Conservation (phyloP, 352 stramenopile genomes). For the Phytopythium mirpurense region DNA sequence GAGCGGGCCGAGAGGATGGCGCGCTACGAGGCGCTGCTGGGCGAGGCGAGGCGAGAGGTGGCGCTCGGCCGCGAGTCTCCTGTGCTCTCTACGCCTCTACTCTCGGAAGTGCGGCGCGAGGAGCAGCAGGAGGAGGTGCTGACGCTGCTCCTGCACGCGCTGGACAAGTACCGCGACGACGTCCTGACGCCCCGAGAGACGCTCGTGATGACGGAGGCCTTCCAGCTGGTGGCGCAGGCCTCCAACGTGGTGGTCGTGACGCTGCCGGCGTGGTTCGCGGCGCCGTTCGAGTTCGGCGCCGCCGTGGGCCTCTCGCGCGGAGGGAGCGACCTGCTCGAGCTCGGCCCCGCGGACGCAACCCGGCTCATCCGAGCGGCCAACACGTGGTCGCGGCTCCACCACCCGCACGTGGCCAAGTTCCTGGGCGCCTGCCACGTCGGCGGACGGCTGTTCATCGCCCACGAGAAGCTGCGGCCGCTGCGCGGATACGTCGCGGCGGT, state of each 20-base stretch:
- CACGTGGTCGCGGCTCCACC: not conserved
- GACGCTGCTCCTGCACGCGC: not conserved
- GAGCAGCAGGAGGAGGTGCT: conserved; percentile 2
- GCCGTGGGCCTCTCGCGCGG: not conserved
- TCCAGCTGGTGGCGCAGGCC: not conserved
- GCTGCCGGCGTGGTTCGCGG: not conserved
- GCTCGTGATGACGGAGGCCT: not conserved
- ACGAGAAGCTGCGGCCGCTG: conserved; percentile 3
- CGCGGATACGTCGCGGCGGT: not conserved
- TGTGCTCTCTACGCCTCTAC: not conserved
- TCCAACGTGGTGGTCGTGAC: not conserved
- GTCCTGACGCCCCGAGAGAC: not conserved
- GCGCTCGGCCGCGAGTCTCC: no score
- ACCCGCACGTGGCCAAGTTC: conserved; percentile 5
- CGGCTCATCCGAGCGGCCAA: not conserved
- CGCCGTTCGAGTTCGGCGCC: not conserved
- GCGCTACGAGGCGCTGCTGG: not conserved
- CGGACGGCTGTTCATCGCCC: not conserved
- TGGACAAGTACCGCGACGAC: not conserved
- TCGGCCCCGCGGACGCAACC: not conserved
- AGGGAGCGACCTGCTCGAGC: not conserved
- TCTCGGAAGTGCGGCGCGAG: not conserved
- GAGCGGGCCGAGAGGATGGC: not conserved
- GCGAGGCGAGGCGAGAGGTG: not conserved
- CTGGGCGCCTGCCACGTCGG: not conserved